These are phyloP conservation scores for Podospora sp. DNA, from an alignment of 495 filamentous ascomycete species.

Conservation along the genomic window DNA sequence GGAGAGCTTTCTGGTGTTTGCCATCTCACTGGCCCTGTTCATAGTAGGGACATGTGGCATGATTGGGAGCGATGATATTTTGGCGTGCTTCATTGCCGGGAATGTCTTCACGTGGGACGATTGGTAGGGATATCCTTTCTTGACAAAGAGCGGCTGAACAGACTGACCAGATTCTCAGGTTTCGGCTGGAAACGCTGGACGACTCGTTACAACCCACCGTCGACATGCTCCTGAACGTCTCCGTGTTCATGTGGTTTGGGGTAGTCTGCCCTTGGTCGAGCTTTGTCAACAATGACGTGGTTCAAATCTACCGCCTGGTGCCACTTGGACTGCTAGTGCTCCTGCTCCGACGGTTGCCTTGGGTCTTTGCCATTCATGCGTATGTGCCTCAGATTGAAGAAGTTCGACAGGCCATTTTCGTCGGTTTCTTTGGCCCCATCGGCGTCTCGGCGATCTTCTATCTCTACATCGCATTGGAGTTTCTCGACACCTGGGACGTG, in stretches of 20 bases:
- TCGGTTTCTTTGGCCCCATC: conserved; percentile 93
- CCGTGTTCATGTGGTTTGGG: conserved; percentile 91
- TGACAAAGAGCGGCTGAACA: not conserved
- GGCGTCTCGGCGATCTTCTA: conserved; percentile 94
- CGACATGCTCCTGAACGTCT: conserved; percentile 76
- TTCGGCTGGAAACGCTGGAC: conserved; percentile 82
- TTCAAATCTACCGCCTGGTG: conserved; percentile 78
- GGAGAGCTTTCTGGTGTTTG: conserved; percentile 84
- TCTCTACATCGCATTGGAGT: conserved; percentile 76
- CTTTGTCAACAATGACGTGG: conserved; percentile 68
- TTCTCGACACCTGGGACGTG: conserved; percentile 59
- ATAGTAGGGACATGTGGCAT: conserved; percentile 85
- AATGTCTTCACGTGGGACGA: conserved; percentile 91
- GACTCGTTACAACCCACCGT: conserved; percentile 90
- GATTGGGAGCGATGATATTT: conserved; percentile 88
- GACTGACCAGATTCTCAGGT: conserved; percentile 44
- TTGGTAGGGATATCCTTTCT: conserved; percentile 43
- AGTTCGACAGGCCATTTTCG: conserved; percentile 72
- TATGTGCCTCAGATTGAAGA: conserved; percentile 80
- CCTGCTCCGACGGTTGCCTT: conserved; percentile 75
- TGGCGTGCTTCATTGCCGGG: conserved; percentile 92
- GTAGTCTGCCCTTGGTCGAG: conserved; percentile 80
- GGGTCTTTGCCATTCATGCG: conserved; percentile 72
- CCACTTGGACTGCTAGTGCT: conserved; percentile 79
- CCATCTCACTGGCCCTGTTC: conserved; percentile 63